phyloP scores from a whole-genome alignment of 176 grass and related monocot species.

The Oryza nivara region DNA sequence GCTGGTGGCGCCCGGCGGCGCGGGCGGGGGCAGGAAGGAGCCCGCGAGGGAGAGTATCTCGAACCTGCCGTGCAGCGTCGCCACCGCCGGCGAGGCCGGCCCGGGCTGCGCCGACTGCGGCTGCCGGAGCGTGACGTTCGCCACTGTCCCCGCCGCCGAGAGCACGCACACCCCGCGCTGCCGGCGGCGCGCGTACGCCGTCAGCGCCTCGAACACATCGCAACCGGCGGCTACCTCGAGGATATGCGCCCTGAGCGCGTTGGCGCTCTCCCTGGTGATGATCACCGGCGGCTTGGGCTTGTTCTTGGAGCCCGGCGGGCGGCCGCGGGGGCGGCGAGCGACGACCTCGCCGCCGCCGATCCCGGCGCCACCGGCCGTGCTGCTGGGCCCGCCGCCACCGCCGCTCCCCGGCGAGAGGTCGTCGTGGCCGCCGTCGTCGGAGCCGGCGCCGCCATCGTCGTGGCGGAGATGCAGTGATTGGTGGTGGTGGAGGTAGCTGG shows the following conservation, averaged over 20 bases:
- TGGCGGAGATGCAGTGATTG: constrained; percentile 45
- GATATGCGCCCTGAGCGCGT: constrained; percentile 88
- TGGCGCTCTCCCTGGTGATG: constrained; percentile 94
- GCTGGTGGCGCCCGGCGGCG: constrained; percentile 92
- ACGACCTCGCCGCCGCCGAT: constrained; percentile 49
- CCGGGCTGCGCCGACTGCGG: constrained; percentile 48
- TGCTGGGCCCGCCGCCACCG: constrained; percentile 12
- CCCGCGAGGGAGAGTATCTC: constrained; percentile 97
- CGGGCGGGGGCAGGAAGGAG: constrained; percentile 92
- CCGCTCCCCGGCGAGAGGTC: background rate
- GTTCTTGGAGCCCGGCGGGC: constrained; percentile 92
- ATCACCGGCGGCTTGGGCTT: constrained; percentile 97
- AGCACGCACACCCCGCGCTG: constrained; percentile 95
- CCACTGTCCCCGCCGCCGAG: constrained; percentile 77
- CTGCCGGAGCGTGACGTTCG: constrained; percentile 87
- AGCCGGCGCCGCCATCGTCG: constrained; percentile 29
- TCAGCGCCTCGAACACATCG: constrained; percentile 84
- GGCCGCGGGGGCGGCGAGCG: constrained; percentile 71
- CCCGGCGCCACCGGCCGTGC: constrained; percentile 29
- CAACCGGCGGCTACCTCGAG: constrained; percentile 87
- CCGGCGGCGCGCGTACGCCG: constrained; percentile 77
- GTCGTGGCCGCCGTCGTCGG: constrained; percentile 31
- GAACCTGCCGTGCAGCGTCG: constrained; percentile 79
- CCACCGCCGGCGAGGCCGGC: constrained; percentile 48
- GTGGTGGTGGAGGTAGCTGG: constrained; percentile 72